Conservation (phyloP, 2,329 filamentous ascomycete genomes). For the Achaetomium macrosporum region DNA sequence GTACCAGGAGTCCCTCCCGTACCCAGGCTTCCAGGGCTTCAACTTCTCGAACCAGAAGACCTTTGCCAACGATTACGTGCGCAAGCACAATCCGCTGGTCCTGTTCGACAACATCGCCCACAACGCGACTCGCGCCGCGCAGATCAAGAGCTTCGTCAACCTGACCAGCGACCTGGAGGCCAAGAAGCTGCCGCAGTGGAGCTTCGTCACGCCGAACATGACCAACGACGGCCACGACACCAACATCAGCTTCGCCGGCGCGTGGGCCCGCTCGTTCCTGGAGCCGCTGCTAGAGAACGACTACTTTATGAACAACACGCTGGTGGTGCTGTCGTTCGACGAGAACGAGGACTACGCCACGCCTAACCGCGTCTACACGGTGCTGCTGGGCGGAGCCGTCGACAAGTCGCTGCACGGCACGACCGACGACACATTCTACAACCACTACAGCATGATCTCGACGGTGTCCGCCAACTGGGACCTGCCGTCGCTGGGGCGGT, state of each 20-base stretch:
- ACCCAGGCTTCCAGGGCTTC: slow-evolving; percentile 63
- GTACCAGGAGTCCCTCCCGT: slow-evolving; percentile 76
- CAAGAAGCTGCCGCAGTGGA: slow-evolving; percentile 63
- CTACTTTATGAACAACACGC: slow-evolving; percentile 69
- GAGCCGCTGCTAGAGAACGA: slow-evolving; percentile 62
- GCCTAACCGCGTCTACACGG: slow-evolving; percentile 49
- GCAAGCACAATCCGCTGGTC: slow-evolving; percentile 63
- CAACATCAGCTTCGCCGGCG: slow-evolving; percentile 60
- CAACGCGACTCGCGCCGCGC: slow-evolving; percentile 52
- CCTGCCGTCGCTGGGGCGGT: slow-evolving; percentile 63
- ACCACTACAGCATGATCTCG: slow-evolving; percentile 65
- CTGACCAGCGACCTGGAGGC: slow-evolving; percentile 63
- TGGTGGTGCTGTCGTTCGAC: slow-evolving; percentile 73
- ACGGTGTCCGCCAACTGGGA: slow-evolving; percentile 65
- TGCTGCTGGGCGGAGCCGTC: slow-evolving; percentile 71
- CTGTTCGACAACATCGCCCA: slow-evolving; percentile 60
- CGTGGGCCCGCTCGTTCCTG: slow-evolving; percentile 63
- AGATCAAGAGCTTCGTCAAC: slow-evolving; percentile 67
- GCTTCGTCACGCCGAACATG: slow-evolving; percentile 70
- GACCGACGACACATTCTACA: slow-evolving; percentile 63
- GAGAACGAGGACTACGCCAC: slow-evolving; percentile 63
- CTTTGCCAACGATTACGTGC: slow-evolving; percentile 68
- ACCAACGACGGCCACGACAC: slow-evolving; percentile 72
- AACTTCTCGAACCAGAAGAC: slow-evolving; percentile 59
- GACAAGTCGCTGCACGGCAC: slow-evolving; percentile 60